Base-by-base conservation (phyloP, 331 rosid genomes). In the Acacia pycnantha region DNA sequence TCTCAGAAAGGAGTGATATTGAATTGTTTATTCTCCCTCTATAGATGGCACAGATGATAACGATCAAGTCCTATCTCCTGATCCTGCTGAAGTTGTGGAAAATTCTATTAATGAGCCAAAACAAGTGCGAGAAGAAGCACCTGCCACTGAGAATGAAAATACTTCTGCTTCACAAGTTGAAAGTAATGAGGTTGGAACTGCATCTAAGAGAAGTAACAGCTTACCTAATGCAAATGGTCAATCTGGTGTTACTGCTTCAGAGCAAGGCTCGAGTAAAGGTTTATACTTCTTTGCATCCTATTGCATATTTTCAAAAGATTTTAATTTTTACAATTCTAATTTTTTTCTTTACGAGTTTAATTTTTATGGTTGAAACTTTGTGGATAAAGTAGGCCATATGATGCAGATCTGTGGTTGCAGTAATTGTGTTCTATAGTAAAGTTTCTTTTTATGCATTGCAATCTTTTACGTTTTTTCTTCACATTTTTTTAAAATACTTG, bases 221-320 rank as follows among this genome's bases (percentile, higher is more conserved):
- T 24, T 59, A 59, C 11, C 67, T 59, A 26, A 24, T 24, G 67
- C 35, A 61, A 61, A 13, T 79, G 89, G 79, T 80, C 81, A 86
- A 84, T 58, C 75, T 68, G 87, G 73, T 33, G 54, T 65, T 81
- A 67, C 88, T 82, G 53, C 90, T 70, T 85, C 87, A 12, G 82
- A 64, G 74, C 86, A 86, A 84, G 83, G 70, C 83, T 84, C 18
- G 37, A 80, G 82, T 67, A 88, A 85, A 92, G 96, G 97, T 92
- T 83, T 65, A 64, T 19, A 70, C 46, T 73, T 79, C 76, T 75
- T 78, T 77, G 46, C 75, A 37, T 59, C 76, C 24, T 74, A 48
- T 53, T 83, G 35, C 69, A 33, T 81, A 50, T 18, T 15, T 58
- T 46, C 53, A 40, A 76, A 72, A 19, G 67, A 79, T 37, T 53